Evolutionary conservation across 2,329 filamentous ascomycete genomes (phyloP).

Genomic region (Venturia pyrina): DNA sequence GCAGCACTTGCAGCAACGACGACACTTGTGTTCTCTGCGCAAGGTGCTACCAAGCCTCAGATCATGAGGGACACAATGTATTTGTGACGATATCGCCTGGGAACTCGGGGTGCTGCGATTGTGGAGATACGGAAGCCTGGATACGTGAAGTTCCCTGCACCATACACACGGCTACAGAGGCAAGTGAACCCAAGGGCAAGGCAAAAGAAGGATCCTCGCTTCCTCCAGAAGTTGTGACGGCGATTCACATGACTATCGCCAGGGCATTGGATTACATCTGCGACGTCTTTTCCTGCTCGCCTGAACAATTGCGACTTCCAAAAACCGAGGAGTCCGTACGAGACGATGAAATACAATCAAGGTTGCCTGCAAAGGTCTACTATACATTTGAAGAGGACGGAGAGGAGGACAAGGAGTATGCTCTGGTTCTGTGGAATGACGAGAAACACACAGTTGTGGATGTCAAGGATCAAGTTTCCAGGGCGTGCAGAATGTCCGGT

Average conservation of each 20-base stretch:
- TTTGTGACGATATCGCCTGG: conserved; percentile 79
- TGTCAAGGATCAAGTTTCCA: conserved; percentile 78
- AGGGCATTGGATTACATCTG: conserved; percentile 88
- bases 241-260: conserved; percentile 76
- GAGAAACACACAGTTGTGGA: conserved; percentile 96
- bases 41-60: conserved; percentile 88
- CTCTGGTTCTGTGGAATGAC: conserved; percentile 90
- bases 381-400: conserved; percentile 43
- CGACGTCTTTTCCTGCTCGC: conserved; percentile 95
- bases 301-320: conserved; percentile 78
- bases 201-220: conserved; percentile 43
- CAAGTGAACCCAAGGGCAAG: conserved; percentile 40
- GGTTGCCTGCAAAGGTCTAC: conserved; percentile 68
- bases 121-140: conserved; percentile 94
- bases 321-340: conserved; percentile 76
- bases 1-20: conserved; percentile 87
- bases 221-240: conserved; percentile 64
- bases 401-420: conserved; percentile 63
- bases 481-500: conserved; percentile 68
- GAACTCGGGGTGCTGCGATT: conserved; percentile 95
- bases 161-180: conserved; percentile 58
- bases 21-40: conserved; percentile 94
- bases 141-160: conserved; percentile 78
- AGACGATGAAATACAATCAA: conserved; percentile 70
- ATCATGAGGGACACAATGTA: conserved; percentile 88